Evolutionary conservation across 2,329 filamentous ascomycete species (phyloP).

Genomic region (Ceratocystis diversiconidia): DNA sequence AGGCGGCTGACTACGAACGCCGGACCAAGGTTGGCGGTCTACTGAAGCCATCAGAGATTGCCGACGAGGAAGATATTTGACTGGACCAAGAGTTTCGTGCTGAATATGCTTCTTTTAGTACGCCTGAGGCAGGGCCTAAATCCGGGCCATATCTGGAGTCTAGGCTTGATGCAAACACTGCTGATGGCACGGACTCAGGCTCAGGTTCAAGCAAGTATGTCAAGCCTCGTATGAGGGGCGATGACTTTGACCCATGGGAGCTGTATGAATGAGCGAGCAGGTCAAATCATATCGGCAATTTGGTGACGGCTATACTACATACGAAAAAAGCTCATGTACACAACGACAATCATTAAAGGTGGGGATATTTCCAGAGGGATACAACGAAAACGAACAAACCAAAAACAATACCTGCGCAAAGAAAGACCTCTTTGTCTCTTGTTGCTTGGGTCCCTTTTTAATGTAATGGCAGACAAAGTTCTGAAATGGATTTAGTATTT

Average conservation of each 20-base stretch:
- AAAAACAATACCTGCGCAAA: too few relatives aligned
- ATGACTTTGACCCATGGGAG: constrained; percentile 18
- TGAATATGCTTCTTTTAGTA: constrained; percentile 33
- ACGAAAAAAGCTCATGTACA: constrained; percentile 5
- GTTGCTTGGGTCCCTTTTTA: not conserved
- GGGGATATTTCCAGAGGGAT: not conserved
- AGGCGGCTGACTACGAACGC: constrained; percentile 78
- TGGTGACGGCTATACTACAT: not conserved
- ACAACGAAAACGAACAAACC: not conserved
- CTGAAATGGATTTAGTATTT: not conserved
- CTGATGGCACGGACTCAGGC: constrained; percentile 11
- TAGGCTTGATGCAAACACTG: constrained; percentile 14
- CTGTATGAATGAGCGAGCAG: constrained; percentile 21
- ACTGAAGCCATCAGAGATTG: constrained; percentile 93
- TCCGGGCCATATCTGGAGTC: constrained; percentile 24
- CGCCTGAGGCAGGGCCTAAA: constrained; percentile 22
- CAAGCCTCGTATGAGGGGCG: constrained; percentile 16
- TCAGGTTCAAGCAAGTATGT: constrained; percentile 5
- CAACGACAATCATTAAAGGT: constrained; percentile 3
- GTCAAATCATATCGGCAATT: not conserved
- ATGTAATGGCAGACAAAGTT: not conserved
- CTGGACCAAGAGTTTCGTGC: constrained; percentile 53
- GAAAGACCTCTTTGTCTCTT: too few relatives aligned
- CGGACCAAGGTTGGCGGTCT: constrained; percentile 90
- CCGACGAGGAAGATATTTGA: constrained; percentile 73